Evolutionary conservation across 2,329 filamentous ascomycete species (phyloP), one percentile per base, ranked within the genome.

Genomic region (Alternaria incomplexa): DNA sequence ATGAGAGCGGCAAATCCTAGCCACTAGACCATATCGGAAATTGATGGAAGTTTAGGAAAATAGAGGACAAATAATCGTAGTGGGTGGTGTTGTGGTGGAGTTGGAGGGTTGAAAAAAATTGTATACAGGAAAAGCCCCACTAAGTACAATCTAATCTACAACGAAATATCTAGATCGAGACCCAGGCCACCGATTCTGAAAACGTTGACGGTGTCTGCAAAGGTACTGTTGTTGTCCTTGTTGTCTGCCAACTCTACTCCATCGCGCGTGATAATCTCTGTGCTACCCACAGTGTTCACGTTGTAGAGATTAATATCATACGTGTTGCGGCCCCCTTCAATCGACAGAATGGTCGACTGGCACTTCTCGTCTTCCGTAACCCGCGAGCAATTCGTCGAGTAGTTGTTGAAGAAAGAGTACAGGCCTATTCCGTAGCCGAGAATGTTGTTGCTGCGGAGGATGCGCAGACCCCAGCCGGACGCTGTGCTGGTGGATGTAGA

Each of bases 391-490:
- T 52, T 67, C 0, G 81, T 83, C 62, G 73, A 83, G 78, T 91
- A 90, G 77, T 90, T 87, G 74, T 86, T 83, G 75, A 90, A 91
- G 82, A 91, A 91, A 3, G 85, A 87, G 79, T 92, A 93, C 13
- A 91, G 71, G 0, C 90, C 90, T 0, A 86, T 86, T 8, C 89
- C 89, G 69, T 91, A 90, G 23, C 88, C 79, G 17, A 85, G 79
- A 12, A 92, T 78, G 72, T 86, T 83, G 48, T 80, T 81, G 36
- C 85, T 87, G 66, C 85, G 81, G 45, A 90, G 70, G 40, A 92
- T 83, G 8, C 90, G 84, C 28, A 92, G 80, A 1, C 87, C 90
- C 89, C 89, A 92, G 0, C 89, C 88, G 2, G 63, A 62, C 12
- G 83, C 82, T 3, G 81, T 81, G 54, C 72, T 75, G 23, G 63